Base-by-base conservation (phyloP, 2,329 filamentous ascomycete genomes). In the Pezicula rhizophila region DNA sequence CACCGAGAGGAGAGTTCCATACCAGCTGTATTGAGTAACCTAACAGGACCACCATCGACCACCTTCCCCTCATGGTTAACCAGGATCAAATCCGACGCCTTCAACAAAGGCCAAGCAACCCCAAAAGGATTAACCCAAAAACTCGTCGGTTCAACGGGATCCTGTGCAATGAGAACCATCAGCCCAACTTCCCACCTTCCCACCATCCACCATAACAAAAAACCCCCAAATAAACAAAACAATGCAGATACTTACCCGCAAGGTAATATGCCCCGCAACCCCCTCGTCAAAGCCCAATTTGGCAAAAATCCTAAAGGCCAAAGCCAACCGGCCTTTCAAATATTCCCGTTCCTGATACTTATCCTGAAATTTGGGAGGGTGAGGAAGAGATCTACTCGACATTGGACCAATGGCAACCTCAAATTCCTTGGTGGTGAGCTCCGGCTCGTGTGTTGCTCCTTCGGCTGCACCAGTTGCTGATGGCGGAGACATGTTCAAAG, bases 41-140 rank as follows among this genome's bases (percentile, higher is more conserved):
- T 54, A 26, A 53, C 51, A 10, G 66, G 60, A 0, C 82, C 83
- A 3, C 83, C 82, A 10, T 79, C 82, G 28, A 87, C 76, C 20
- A 87, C 74, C 20, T 78, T 67, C 2, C 84, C 84, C 0, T 74
- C 63, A 45, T 79, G 71, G 56, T 84, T 73, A 1, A 87, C 82
- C 14, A 76, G 78, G 47, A 87, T 85, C n/a, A 88, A 71, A 54
- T 87, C 82, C 0, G 79, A 82, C 0, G 75, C 73, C 49, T 79
- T 83, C 39, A 87, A 77, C 2, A 63, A 49, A 8, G 61, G 62
- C 62, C 62, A 66, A 2, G 62, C 60, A 15, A 66, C 60, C 14
- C 62, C 63, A 46, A 66, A 65, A 12, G 63, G 63, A 33, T 66
- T 66, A 4, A 65, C 62, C 63, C 63, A 65, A 18, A 65, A 65